Evolutionary conservation across 1,284 basidiomycete species (phyloP).

Genomic region (Leccinum subrobustum): DNA sequence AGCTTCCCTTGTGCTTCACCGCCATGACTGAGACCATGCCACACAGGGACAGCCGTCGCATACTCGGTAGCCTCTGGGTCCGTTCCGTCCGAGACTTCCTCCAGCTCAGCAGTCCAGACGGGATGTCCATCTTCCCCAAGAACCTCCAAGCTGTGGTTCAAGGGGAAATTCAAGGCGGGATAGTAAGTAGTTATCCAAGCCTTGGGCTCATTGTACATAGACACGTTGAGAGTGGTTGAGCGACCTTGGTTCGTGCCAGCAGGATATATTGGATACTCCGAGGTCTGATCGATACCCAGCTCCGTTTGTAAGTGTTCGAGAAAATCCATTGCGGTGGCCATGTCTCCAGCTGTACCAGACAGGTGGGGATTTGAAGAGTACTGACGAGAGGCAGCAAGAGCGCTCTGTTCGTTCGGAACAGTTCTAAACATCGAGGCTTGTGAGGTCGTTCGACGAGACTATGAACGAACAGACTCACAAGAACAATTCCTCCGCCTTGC

Average conservation of each 20-base stretch:
- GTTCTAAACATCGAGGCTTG: not conserved
- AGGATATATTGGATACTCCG: conserved; percentile 43
- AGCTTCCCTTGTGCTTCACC: conserved; percentile 55
- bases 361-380: conserved; percentile 52
- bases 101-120: conserved; percentile 53
- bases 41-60: conserved; percentile 42
- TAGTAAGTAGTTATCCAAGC: conserved; percentile 68
- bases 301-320: conserved; percentile 47
- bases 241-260: conserved; percentile 50
- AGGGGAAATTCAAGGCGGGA: conserved; percentile 62
- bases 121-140: conserved; percentile 43
- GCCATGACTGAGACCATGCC: conserved; percentile 51
- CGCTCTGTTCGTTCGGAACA: conserved; percentile 15
- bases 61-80: conserved; percentile 50
- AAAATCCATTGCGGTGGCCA: conserved; percentile 51
- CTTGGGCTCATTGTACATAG: conserved; percentile 38
- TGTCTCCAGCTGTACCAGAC: conserved; percentile 50
- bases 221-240: conserved; percentile 45
- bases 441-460: not conserved
- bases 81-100: conserved; percentile 45
- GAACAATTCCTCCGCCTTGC: not conserved
- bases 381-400: conserved; percentile 42
- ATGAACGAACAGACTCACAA: not conserved
- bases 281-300: conserved; percentile 38
- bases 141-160: conserved; percentile 49